A percentile compares a stretch with the other conserved stretches of the same genome.
Conservation (phyloP, 345 rosid genomes). For the Firmiana major region DNA sequence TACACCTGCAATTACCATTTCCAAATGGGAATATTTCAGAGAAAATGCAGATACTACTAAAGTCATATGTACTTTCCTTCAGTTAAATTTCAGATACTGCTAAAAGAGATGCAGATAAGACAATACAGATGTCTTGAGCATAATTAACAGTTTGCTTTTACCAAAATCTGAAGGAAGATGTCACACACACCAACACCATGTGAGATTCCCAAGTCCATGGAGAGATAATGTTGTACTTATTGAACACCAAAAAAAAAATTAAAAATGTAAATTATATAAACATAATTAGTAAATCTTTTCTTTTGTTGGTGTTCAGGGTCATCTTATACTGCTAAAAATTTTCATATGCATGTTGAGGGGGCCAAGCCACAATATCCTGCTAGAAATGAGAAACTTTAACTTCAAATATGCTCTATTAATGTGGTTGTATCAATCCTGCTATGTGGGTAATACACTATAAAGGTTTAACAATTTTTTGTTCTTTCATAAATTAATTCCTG, state of each 20-base stretch:
- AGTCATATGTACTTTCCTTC: background rate
- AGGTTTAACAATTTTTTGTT: no score
- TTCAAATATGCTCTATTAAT: no score
- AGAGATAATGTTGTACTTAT: background rate
- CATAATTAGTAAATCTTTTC: background rate
- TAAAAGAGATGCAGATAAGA: background rate
- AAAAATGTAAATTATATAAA: no score
- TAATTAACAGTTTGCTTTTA: background rate
- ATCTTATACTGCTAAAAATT: background rate
- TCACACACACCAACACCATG: background rate
- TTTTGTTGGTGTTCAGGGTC: background rate
- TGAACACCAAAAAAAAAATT: background rate
- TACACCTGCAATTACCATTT: conserved; percentile 53
- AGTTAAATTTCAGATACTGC: background rate
- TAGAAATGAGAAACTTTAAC: background rate
- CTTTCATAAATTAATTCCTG: no score
- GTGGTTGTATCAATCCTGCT: no score
- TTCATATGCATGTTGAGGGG: background rate
- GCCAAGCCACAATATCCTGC: background rate
- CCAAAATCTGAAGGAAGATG: background rate
- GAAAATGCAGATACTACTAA: no score
- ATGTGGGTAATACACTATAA: no score
- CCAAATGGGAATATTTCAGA: background rate
- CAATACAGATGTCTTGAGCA: background rate
- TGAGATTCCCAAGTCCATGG: background rate